These are phyloP conservation scores for Macrolepiota dolichaula DNA, from an alignment of 768 basidiomycete genomes.

Conservation along the genomic window DNA sequence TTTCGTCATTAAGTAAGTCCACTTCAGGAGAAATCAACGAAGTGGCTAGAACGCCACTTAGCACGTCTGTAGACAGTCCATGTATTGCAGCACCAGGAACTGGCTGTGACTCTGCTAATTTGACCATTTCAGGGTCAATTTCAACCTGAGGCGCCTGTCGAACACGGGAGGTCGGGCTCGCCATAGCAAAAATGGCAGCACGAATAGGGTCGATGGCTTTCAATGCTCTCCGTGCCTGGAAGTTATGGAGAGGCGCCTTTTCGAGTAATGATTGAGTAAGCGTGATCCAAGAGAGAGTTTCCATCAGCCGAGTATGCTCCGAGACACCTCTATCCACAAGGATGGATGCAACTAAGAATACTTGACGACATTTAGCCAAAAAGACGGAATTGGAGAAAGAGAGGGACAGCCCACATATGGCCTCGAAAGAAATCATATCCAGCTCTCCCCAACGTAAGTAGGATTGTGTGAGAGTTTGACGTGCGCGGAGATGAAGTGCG, in stretches of 20 bases:
- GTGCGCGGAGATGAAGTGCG: neutral
- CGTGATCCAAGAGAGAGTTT: neutral
- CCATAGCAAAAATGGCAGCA: neutral
- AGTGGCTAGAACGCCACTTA: neutral
- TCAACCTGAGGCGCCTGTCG: neutral
- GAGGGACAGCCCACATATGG: neutral
- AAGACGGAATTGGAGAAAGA: neutral
- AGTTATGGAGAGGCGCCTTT: neutral
- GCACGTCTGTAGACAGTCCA: neutral
- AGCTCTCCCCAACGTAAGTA: neutral
- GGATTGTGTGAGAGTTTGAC: neutral
- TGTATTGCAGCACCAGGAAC: neutral
- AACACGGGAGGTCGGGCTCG: neutral
- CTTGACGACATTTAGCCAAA: neutral
- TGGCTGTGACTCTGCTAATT: neutral
- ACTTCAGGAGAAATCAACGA: neutral
- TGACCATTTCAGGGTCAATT: neutral
- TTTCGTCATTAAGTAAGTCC: neutral
- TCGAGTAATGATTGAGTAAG: neutral
- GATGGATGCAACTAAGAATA: neutral
- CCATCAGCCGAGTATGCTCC: neutral
- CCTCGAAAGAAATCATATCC: conserved; percentile 1
- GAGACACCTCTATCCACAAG: neutral
- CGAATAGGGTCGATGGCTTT: neutral
- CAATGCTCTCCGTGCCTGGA: neutral